Conservation (phyloP, 192 early-diverging fungal genomes). For the Backusella morwellensis region DNA sequence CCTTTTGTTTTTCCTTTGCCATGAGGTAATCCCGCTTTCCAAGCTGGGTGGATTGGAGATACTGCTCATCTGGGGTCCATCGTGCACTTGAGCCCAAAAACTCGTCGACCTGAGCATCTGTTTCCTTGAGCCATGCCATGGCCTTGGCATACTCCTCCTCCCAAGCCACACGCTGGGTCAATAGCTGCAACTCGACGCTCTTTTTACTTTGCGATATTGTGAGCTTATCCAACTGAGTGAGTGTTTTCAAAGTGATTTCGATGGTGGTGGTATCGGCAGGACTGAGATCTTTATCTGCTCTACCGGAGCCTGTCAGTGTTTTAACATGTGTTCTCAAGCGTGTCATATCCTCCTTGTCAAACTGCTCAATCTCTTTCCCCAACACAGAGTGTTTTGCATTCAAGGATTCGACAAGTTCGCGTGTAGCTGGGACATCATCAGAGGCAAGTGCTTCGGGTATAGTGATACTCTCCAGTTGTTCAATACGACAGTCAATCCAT, state of each 20-base stretch:
- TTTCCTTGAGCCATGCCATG: constrained; percentile 21
- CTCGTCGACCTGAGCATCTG: constrained; percentile 17
- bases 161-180: constrained; percentile 37
- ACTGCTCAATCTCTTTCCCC: constrained; percentile 39
- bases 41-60: background rate
- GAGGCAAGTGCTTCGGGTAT: constrained; percentile 27
- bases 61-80: constrained; percentile 11
- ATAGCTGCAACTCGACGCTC: constrained; percentile 25
- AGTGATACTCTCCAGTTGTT: constrained; percentile 28
- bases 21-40: background rate
- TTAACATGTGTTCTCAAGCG: constrained; percentile 45
- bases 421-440: constrained; percentile 6
- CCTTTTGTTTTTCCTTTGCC: constrained; percentile 13
- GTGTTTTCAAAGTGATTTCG: constrained; percentile 42
- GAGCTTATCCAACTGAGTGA: constrained; percentile 38
- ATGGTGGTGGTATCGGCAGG: constrained; percentile 50
- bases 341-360: constrained; percentile 43
- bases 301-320: constrained; percentile 28
- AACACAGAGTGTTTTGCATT: constrained; percentile 33
- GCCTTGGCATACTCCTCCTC: constrained; percentile 34
- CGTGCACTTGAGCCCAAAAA: constrained; percentile 28
- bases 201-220: constrained; percentile 31
- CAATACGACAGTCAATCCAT: constrained; percentile 40
- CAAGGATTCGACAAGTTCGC: constrained; percentile 31
- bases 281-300: constrained; percentile 33